Evolutionary conservation across 805 yeast species (phyloP).

Genomic region (Yamadazyma paraphyllophila): DNA sequence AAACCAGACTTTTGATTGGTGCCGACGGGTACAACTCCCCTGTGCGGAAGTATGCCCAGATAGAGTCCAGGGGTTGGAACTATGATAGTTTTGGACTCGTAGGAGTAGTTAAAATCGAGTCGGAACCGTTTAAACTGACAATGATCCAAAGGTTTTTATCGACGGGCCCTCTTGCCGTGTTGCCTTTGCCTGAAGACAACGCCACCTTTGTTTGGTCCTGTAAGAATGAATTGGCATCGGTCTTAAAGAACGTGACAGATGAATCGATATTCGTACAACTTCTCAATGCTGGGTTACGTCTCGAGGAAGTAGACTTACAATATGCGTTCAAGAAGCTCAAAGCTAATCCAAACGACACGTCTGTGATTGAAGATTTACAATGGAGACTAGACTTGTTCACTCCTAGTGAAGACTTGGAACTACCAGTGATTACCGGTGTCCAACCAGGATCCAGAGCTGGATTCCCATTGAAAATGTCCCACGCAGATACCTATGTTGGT

Average conservation of each 20-base stretch:
- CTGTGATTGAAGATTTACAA: slow-evolving; percentile 62
- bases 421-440: slow-evolving; percentile 62
- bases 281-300: slow-evolving; percentile 83
- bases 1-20: slow-evolving; percentile 80
- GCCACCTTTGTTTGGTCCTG: slow-evolving; percentile 96
- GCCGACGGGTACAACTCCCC: slow-evolving; percentile 97
- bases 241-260: slow-evolving; percentile 57
- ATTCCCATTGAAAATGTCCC: slow-evolving; percentile 85
- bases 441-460: slow-evolving; percentile 70
- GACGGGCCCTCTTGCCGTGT: slow-evolving; percentile 88
- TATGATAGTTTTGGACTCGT: slow-evolving; percentile 91
- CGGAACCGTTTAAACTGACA: slow-evolving; percentile 59
- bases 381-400: slow-evolving; percentile 50
- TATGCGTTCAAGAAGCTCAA: slow-evolving; percentile 53
- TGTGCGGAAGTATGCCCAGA: slow-evolving; percentile 75
- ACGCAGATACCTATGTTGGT: slow-evolving; percentile 83
- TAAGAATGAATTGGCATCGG: slow-evolving; percentile 67
- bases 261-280: slow-evolving; percentile 58
- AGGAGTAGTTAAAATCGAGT: slow-evolving; percentile 72
- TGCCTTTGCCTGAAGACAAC: slow-evolving; percentile 82
- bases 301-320: slow-evolving; percentile 72
- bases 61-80: slow-evolving; percentile 89
- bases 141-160: slow-evolving; percentile 94
- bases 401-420: slow-evolving; percentile 49
- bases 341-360: slow-evolving; percentile 41